Conservation (phyloP, 2,329 filamentous ascomycete genomes). For the Neopestalotiopsis clavispora region DNA sequence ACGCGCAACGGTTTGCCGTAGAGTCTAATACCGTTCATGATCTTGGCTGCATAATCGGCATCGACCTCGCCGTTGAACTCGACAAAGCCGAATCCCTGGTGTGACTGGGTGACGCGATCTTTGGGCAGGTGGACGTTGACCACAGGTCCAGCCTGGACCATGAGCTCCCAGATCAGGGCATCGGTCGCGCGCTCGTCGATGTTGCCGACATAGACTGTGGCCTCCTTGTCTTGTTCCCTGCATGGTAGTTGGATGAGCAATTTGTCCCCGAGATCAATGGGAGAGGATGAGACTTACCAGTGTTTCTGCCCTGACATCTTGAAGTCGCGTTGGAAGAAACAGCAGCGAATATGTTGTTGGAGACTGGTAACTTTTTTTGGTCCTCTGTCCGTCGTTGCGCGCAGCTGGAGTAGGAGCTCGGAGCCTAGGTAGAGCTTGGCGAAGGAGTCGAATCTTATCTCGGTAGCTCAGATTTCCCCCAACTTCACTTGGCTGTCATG, state of each 20-base stretch:
- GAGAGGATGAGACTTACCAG: slow-evolving; percentile 30
- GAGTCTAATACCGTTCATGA: slow-evolving; percentile 94
- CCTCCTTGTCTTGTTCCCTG: slow-evolving; percentile 97
- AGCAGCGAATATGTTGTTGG: not conserved
- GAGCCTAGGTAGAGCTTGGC: not conserved
- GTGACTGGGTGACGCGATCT: slow-evolving; percentile 94
- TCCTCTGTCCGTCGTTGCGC: not conserved
- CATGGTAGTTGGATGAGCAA: not conserved
- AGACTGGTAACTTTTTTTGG: not conserved
- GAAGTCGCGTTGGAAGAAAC: not conserved
- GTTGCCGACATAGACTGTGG: slow-evolving; percentile 97
- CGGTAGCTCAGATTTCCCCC: not conserved
- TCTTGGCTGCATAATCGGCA: slow-evolving; percentile 93
- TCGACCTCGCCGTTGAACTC: slow-evolving; percentile 96
- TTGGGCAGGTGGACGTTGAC: slow-evolving; percentile 98
- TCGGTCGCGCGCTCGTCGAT: slow-evolving; percentile 96
- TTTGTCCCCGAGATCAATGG: not conserved
- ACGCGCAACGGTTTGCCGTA: slow-evolving; percentile 95
- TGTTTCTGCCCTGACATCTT: slow-evolving; percentile 46
- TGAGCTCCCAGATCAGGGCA: slow-evolving; percentile 92
- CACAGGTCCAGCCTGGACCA: slow-evolving; percentile 96
- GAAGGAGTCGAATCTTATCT: not conserved
- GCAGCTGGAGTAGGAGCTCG: slow-evolving; percentile 6
- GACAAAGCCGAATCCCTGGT: slow-evolving; percentile 98
- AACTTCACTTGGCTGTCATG: too few relatives aligned